Conservation (phyloP, 306 rosid genomes). For the Begonia masoniana region DNA sequence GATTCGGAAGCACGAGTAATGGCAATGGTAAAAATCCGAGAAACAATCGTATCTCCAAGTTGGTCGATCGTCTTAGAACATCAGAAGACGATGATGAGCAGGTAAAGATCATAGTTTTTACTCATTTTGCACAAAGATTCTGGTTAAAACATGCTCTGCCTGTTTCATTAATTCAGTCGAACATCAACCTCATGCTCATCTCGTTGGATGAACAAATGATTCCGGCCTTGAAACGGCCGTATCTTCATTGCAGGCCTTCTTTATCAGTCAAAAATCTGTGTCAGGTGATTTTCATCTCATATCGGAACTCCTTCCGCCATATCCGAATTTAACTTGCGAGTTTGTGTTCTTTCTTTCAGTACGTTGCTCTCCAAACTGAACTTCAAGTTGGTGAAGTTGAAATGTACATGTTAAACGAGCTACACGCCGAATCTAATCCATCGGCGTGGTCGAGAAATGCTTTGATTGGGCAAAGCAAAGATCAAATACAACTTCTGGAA, state of each 20-base stretch:
- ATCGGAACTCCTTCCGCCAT: background rate
- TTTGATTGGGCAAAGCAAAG: constrained; percentile 23
- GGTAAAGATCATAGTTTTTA: constrained; percentile 26
- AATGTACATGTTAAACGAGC: constrained; percentile 35
- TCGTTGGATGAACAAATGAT: constrained; percentile 42
- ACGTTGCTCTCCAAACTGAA: constrained; percentile 37
- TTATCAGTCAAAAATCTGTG: constrained; percentile 32
- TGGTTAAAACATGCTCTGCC: too few relatives aligned
- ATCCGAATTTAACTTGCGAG: background rate
- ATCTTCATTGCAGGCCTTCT: constrained; percentile 44
- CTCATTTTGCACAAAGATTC: too few relatives aligned
- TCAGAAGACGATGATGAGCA: constrained; percentile 19
- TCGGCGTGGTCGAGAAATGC: constrained; percentile 13
- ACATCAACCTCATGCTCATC: constrained; percentile 38
- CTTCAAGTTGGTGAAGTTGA: constrained; percentile 36
- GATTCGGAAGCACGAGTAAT: constrained; percentile 30
- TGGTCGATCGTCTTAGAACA: constrained; percentile 43
- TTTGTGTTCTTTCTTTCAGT: constrained; percentile 19
- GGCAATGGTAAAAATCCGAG: constrained; percentile 39
- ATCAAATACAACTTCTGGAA: constrained; percentile 22
- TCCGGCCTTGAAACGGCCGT: constrained; percentile 44
- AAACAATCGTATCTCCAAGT: constrained; percentile 36
- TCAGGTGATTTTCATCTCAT: constrained; percentile 26
- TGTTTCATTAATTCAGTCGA: constrained; percentile 25
- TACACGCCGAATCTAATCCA: constrained; percentile 14